Evolutionary conservation across 768 basidiomycete genomes (phyloP).

Genomic region (Podaxis sp.): DNA sequence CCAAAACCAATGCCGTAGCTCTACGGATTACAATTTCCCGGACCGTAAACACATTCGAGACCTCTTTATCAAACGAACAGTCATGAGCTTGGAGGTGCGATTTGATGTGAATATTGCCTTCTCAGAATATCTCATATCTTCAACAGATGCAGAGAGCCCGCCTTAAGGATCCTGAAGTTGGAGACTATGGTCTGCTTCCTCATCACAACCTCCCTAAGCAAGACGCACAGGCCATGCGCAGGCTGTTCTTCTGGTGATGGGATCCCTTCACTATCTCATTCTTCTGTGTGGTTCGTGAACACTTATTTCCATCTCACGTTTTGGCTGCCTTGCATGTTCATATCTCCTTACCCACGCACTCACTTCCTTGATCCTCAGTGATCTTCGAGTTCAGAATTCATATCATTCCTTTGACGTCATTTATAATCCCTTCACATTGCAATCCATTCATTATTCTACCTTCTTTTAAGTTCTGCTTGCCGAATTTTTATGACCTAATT

Average conservation of each 20-base stretch:
- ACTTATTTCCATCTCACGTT: background rate
- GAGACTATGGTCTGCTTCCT: conserved; percentile 29
- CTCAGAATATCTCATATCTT: conserved; percentile 1
- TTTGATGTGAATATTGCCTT: background rate
- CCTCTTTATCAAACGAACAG: conserved; percentile 47
- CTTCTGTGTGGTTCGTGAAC: background rate
- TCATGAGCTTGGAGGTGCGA: conserved; percentile 69
- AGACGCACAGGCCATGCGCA: conserved; percentile 46
- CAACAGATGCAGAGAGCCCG: conserved; percentile 63
- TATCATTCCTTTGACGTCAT: background rate
- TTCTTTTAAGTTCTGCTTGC: background rate
- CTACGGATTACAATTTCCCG: conserved; percentile 57
- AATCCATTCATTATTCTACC: background rate
- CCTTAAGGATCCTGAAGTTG: conserved; percentile 46
- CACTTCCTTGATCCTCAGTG: background rate
- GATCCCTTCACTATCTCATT: conserved; percentile 5
- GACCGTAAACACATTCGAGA: conserved; percentile 50
- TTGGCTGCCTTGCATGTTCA: background rate
- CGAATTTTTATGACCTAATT: background rate
- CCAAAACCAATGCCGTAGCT: conserved; percentile 67
- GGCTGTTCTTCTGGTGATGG: conserved; percentile 41
- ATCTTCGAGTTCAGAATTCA: background rate
- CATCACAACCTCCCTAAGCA: conserved; percentile 17
- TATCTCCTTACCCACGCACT: background rate
- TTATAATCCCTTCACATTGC: background rate